Conservation (phyloP, 164 flowering plant genomes). For the Chimonanthus salicifolius region DNA sequence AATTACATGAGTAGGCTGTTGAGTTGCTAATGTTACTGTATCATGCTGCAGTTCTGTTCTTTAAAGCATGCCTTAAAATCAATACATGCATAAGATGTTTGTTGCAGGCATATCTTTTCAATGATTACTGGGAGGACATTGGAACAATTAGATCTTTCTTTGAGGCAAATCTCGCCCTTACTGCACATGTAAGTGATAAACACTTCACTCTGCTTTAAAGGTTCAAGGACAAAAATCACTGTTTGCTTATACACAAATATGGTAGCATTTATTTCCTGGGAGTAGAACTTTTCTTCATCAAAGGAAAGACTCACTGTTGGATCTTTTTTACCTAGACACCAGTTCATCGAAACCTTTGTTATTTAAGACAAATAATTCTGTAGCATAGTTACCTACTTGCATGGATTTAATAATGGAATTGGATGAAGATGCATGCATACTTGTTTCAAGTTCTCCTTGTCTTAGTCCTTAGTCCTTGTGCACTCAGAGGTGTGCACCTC, state of each 20-base stretch:
- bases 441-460: neutral
- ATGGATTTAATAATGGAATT: no score
- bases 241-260: neutral
- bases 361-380: no score
- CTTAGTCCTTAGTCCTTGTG: neutral
- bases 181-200: slow-evolving; percentile 63
- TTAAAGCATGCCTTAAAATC: no score
- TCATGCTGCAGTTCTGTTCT: neutral
- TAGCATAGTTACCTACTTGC: no score
- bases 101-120: slow-evolving; percentile 84
- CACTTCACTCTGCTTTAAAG: neutral
- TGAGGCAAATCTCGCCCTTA: slow-evolving; percentile 94
- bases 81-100: slow-evolving; percentile 11
- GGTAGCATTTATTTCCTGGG: neutral
- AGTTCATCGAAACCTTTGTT: no score
- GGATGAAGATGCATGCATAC: neutral
- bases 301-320: no score
- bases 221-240: neutral
- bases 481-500: neutral
- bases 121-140: slow-evolving; percentile 98
- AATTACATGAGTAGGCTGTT: neutral
- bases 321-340: no score
- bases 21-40: neutral
- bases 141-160: slow-evolving; percentile 97
- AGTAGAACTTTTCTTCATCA: neutral